Percentiles rank a stretch among this genome's conserved stretches.
Evolutionary conservation across 306 rosid species (phyloP).

Genomic region (Bauhinia variegata): DNA sequence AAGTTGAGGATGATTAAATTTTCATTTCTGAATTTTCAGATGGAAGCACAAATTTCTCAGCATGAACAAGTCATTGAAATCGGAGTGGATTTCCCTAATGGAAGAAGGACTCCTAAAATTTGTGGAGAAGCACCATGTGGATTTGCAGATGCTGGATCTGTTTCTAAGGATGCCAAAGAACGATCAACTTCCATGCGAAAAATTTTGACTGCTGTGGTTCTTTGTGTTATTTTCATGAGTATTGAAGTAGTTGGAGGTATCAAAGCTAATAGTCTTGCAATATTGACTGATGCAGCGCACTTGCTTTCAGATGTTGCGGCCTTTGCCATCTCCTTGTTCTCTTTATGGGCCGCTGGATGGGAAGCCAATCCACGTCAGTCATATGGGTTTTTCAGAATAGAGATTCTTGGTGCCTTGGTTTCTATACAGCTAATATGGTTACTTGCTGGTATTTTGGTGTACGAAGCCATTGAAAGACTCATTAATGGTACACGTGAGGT

Average conservation of each 20-base stretch:
- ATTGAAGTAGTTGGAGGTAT: conserved; percentile 75
- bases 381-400: conserved; percentile 74
- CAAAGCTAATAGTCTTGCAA: conserved; percentile 80
- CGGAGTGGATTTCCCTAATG: conserved; percentile 41
- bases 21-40: conserved; percentile 46
- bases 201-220: conserved; percentile 65
- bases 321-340: conserved; percentile 76
- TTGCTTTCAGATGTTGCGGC: conserved; percentile 80
- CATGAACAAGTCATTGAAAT: conserved; percentile 58
- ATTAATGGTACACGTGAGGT: conserved; percentile 48
- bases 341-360: conserved; percentile 86
- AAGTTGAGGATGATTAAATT: conserved; percentile 22
- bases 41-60: conserved; percentile 52
- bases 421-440: conserved; percentile 81
- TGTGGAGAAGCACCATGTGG: conserved; percentile 82
- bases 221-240: conserved; percentile 71
- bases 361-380: conserved; percentile 84
- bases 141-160: conserved; percentile 56
- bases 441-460: conserved; percentile 75
- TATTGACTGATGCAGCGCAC: conserved; percentile 86
- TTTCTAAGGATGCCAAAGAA: conserved; percentile 66
- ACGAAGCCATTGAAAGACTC: conserved; percentile 70
- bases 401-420: conserved; percentile 81
- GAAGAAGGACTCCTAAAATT: conserved; percentile 46
- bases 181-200: conserved; percentile 69